phyloP scores from a whole-genome alignment of 805 yeast genomes.

The Blastobotrys parvus region DNA sequence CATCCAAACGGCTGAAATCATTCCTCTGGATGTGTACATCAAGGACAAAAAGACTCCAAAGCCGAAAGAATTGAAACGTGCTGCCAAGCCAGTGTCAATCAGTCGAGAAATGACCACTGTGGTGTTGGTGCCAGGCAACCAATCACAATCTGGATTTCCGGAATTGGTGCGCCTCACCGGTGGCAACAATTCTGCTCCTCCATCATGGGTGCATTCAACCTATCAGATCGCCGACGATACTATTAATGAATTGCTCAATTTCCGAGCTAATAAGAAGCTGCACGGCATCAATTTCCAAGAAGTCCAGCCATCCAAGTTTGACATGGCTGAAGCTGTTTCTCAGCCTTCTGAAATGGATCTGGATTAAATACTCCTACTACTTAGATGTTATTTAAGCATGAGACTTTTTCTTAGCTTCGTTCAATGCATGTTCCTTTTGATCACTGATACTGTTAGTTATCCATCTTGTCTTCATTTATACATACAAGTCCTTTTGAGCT shows the following conservation, averaged over 20 bases:
- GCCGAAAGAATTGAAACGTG: conserved; percentile 27
- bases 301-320: conserved; percentile 18
- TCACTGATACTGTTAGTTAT: conserved; percentile 31
- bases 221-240: conserved; percentile 49
- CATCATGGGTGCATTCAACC: conserved; percentile 84
- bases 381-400: background rate
- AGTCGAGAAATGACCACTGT: conserved; percentile 80
- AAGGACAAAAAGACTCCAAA: conserved; percentile 51
- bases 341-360: background rate
- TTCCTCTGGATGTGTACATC: conserved; percentile 60
- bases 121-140: conserved; percentile 39
- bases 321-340: conserved; percentile 4
- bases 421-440: conserved; percentile 49
- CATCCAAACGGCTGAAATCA: conserved; percentile 59
- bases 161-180: conserved; percentile 78
- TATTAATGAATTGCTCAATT: conserved; percentile 23
- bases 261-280: conserved; percentile 19
- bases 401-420: conserved; percentile 4
- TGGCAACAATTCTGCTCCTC: conserved; percentile 56
- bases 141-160: conserved; percentile 31
- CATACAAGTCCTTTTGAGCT: background rate
- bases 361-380: background rate
- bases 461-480: background rate
- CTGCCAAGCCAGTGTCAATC: conserved; percentile 49
- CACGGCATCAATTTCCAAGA: conserved; percentile 27